These are phyloP conservation scores for Halteria grandinella DNA, from an alignment of 73 alveolate genomes.

Conservation along the genomic window DNA sequence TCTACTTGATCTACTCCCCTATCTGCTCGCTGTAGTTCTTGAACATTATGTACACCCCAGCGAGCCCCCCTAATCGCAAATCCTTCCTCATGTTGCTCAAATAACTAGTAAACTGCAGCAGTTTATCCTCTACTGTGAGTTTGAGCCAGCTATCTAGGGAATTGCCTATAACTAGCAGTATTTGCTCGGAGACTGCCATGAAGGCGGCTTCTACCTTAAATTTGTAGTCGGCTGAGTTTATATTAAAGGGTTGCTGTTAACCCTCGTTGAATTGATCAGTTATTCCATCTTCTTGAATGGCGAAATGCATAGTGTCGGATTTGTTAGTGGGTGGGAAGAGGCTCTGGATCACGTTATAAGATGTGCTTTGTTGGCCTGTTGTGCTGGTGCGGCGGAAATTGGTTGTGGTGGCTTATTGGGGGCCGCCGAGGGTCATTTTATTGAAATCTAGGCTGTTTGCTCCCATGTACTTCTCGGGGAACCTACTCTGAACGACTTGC, in stretches of 20 bases:
- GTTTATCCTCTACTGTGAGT: slow-evolving; percentile 19
- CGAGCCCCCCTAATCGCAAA: slow-evolving; percentile 73
- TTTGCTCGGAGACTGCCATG: slow-evolving; percentile 29
- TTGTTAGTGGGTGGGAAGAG: too few relatives aligned
- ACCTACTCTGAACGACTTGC: slow-evolving; percentile 24
- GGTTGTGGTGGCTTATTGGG: too few relatives aligned
- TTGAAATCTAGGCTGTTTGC: not conserved
- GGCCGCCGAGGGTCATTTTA: not conserved
- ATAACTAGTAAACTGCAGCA: slow-evolving; percentile 34
- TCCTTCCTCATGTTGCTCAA: slow-evolving; percentile 38
- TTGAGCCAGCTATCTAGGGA: not conserved
- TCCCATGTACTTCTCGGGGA: slow-evolving; percentile 39
- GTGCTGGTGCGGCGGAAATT: too few relatives aligned
- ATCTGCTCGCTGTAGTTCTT: slow-evolving; percentile 51
- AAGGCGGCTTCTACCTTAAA: slow-evolving; percentile 43
- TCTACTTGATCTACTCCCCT: slow-evolving; percentile 69
- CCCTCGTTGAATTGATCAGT: not conserved
- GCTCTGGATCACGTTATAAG: too few relatives aligned
- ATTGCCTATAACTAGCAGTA: slow-evolving; percentile 1
- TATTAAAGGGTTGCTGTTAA: slow-evolving; percentile 10
- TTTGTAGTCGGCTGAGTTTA: slow-evolving; percentile 1
- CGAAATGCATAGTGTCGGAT: too few relatives aligned
- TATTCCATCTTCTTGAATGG: not conserved
- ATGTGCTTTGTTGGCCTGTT: too few relatives aligned
- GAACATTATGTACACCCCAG: slow-evolving; percentile 66